These are phyloP conservation scores for Salix purpurea DNA, from an alignment of 345 rosid species.

Conservation along the genomic window DNA sequence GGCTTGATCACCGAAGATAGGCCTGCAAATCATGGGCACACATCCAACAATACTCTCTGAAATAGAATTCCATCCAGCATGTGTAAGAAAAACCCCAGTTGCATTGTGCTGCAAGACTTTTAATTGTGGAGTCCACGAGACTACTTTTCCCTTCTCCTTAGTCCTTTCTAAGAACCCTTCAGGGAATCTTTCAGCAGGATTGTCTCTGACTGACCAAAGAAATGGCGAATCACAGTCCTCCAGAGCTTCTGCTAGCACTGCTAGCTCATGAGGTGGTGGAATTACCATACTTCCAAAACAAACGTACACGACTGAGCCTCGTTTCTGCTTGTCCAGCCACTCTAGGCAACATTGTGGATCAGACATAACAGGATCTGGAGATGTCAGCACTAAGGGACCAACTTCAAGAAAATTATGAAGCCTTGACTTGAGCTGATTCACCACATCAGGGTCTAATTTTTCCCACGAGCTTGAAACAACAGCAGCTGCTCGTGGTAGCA, in stretches of 20 bases:
- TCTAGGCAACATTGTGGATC: slow-evolving; percentile 33
- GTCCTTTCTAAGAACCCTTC: slow-evolving; percentile 39
- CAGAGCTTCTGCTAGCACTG: slow-evolving; percentile 55
- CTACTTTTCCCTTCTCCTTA: slow-evolving; percentile 36
- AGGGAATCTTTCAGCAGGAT: slow-evolving; percentile 25
- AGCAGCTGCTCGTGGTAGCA: slow-evolving; percentile 36
- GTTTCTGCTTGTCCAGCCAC: slow-evolving; percentile 54
- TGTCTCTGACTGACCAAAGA: slow-evolving; percentile 54
- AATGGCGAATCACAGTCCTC: slow-evolving; percentile 45
- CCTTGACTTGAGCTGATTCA: slow-evolving; percentile 25
- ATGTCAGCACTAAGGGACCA: slow-evolving; percentile 35
- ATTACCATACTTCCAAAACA: slow-evolving; percentile 56
- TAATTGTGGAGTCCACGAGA: slow-evolving; percentile 62
- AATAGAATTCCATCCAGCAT: slow-evolving; percentile 68
- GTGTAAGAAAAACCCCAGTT: slow-evolving; percentile 56
- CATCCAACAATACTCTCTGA: slow-evolving; percentile 59
- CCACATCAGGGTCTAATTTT: slow-evolving; percentile 31
- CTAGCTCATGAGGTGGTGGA: slow-evolving; percentile 27
- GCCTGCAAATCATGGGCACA: slow-evolving; percentile 75
- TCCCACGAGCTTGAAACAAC: slow-evolving; percentile 39
- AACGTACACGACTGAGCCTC: slow-evolving; percentile 43
- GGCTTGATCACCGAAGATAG: slow-evolving; percentile 57
- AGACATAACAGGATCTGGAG: background rate
- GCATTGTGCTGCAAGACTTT: slow-evolving; percentile 41
- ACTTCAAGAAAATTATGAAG: slow-evolving; percentile 33